phyloP scores from a whole-genome alignment of 2,329 filamentous ascomycete species.

The Alternaria sp. region DNA sequence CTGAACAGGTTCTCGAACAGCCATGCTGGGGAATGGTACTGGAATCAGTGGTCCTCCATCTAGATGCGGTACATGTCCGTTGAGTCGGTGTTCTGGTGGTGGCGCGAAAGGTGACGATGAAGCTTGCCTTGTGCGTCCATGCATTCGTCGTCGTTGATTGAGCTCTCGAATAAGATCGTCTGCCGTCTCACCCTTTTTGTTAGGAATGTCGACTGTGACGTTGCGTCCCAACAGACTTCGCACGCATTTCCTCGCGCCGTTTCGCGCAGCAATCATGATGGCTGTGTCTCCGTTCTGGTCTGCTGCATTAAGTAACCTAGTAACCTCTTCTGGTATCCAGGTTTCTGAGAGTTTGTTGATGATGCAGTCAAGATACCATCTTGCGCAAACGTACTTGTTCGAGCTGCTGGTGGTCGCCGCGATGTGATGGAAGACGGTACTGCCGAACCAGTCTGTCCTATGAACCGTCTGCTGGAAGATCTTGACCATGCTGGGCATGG shows the following conservation, averaged over 20 bases:
- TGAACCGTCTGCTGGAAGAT: conserved; percentile 84
- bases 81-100: conserved; percentile 45
- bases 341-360: conserved; percentile 85
- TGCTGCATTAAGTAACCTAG: conserved; percentile 79
- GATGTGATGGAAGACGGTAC: conserved; percentile 93
- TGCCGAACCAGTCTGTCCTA: conserved; percentile 78
- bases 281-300: conserved; percentile 92
- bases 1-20: conserved; percentile 35
- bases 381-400: conserved; percentile 85
- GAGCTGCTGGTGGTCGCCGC: conserved; percentile 86
- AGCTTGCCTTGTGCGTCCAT: conserved; percentile 66
- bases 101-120: conserved; percentile 72
- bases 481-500: conserved; percentile 84
- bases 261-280: conserved; percentile 84
- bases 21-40: conserved; percentile 34
- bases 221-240: conserved; percentile 75
- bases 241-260: conserved; percentile 81
- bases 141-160: conserved; percentile 73
- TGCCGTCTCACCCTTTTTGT: conserved; percentile 81
- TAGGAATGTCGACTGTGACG: conserved; percentile 82
- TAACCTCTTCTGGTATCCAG: conserved; percentile 77
- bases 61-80: conserved; percentile 34
- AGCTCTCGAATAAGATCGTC: conserved; percentile 80
- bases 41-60: conserved; percentile 37
- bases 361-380: conserved; percentile 92